A percentile compares a stretch with the other conserved stretches of the same genome.
Evolutionary conservation across 495 filamentous ascomycete genomes (phyloP).

Genomic region (Penicillium ucsense): DNA sequence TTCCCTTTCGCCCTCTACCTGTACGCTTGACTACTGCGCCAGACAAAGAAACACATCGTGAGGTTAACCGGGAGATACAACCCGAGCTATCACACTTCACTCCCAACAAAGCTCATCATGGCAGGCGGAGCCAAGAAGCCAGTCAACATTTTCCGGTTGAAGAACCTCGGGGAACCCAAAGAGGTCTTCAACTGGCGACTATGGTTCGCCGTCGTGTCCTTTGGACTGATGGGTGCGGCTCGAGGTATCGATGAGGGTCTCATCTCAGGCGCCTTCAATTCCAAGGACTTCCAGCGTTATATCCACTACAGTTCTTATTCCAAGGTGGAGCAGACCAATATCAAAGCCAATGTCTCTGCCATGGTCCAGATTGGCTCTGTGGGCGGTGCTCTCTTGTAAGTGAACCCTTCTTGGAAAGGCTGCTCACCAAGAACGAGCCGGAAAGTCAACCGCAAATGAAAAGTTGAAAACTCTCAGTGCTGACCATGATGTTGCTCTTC

Average conservation of each 20-base stretch:
- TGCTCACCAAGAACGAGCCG: too few species aligned
- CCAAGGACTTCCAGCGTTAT: conserved; percentile 48
- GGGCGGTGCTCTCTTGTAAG: conserved; percentile 51
- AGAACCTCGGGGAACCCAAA: conserved; percentile 43
- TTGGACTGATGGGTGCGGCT: conserved; percentile 61
- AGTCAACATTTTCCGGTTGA: conserved; percentile 56
- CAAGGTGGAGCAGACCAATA: conserved; percentile 44
- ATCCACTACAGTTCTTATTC: conserved; percentile 48
- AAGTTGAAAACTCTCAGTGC: too few species aligned
- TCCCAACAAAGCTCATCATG: conserved; percentile 16
- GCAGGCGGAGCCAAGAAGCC: conserved; percentile 55
- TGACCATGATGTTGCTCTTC: too few species aligned
- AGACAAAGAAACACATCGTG: too few species aligned
- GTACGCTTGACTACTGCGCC: background rate
- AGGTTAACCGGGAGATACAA: background rate
- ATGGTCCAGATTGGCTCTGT: conserved; percentile 68
- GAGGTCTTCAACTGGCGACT: conserved; percentile 55
- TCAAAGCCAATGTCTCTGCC: conserved; percentile 58
- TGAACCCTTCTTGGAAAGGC: background rate
- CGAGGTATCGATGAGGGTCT: conserved; percentile 59
- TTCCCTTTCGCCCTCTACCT: background rate
- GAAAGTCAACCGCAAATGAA: too few species aligned
- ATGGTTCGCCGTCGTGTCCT: conserved; percentile 56
- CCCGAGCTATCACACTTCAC: background rate
- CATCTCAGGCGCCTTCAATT: conserved; percentile 57